Base-by-base conservation (phyloP, 345 rosid species). In the Pistacia vera region DNA sequence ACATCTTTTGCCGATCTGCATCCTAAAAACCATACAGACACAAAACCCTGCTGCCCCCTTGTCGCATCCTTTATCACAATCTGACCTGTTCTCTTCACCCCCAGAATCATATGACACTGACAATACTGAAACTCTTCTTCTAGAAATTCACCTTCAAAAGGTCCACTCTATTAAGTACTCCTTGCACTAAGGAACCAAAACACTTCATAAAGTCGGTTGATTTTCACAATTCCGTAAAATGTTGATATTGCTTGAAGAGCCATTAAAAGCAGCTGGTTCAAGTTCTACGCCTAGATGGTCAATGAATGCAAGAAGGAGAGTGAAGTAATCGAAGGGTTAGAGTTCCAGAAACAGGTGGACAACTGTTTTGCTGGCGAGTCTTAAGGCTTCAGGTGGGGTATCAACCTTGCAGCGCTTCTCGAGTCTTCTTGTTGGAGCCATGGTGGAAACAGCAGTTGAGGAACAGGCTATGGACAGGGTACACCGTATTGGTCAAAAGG, bases 401-500 rank as follows among this genome's bases (percentile, higher is more conserved):
- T 95, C 78, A 95, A 95, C 83, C 90, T 93, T 48, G 81, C 97
- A 57, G 90, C 84, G 98, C 98, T 12, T 89, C 95, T 17, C 84
- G 73, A 17, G 94, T 93, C 60, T 93, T 88, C 86, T 60, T 95
- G 82, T 68, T 91, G 1, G 98, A 93, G 75, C 98, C 97, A 0
- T 93, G 97, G 98, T 95, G 98, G 98, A 95, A 95, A 81, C 94
- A 36, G 93, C 95, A 2, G 85, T 88, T 16, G 95, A 95, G 87
- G 97, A 93, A 74, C 97, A 88, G 77, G 98, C 98, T 1, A 93
- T 93, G 97, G 95, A 95, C 71, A 89, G 93, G 65, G 89, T 95
- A 54, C 97, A 91, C 69, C 83, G 97, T 68, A 91, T 93, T 7
- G 98, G 98, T 44, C 97, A 91, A 82, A 86, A 79, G 58, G 83